Base-by-base conservation (phyloP, 2,329 filamentous ascomycete genomes). In the Lanzia echinophila region DNA sequence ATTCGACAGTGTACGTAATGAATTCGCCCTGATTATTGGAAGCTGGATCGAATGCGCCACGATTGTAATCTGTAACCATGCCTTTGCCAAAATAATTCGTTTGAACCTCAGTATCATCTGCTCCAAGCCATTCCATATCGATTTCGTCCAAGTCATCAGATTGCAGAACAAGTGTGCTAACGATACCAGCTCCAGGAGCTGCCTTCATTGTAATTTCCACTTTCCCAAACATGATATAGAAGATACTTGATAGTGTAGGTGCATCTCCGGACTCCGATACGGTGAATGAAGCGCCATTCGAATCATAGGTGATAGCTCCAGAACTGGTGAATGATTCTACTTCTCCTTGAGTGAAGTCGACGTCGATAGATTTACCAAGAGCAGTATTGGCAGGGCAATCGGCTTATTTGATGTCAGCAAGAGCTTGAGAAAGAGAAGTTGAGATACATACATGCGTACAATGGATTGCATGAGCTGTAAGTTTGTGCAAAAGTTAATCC, bases 201-300 rank as follows among this genome's bases (percentile, higher is more conserved):
- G 89, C 84, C 72, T 92, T 91, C 75, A 96, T 79, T 32, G 82
- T 85, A 62, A 91, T 82, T 61, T 95, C 87, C 67, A 96, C 88
- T 59, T 86, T 87, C 62, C 94, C 94, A 69, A 96, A 99, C 94
- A 99, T 97, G 74, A 99, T 96, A 77, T 96, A 97, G 81, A 95
- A 97, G 65, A 94, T 82, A 57, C 90, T 95, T 60, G 80, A 79
- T 57, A 99, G 81, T 69, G 92, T 87, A 0, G 94, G 94, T 3
- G 90, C 82, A 67, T 99, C 89, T 54, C 92, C 91, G 48, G 84
- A 78, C 66, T 84, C 75, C 50, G 82, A 72, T 50, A 99, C 85
- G 24, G 88, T 90, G 69, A 99, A 95, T 15, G 81, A 81, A 24
- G 81, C 91, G 56, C 94, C 94, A 67, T 91, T 80, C 54, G 76